Base-by-base conservation (phyloP, 2,329 filamentous ascomycete genomes). In the Alternaria gaisen region DNA sequence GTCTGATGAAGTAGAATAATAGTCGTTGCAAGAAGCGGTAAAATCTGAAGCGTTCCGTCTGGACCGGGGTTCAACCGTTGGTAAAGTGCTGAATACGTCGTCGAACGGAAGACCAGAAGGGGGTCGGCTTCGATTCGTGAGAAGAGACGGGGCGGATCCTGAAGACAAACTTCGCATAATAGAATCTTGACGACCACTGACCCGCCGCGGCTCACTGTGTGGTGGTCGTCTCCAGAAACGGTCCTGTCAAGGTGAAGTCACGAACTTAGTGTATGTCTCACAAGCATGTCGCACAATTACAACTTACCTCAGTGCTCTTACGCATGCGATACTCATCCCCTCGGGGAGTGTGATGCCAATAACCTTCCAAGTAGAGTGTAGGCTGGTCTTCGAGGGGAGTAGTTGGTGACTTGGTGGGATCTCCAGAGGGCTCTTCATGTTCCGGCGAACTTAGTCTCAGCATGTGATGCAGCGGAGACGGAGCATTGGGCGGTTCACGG, bases 151-250 rank as follows among this genome's bases (percentile, higher is more conserved):
- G 32, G 68, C 66, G 40, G 64, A 70, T 6, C 58, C 66, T 5
- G 70, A 72, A n/a, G 73, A 75, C 7, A 64, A 62, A n/a, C 70
- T 71, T 52, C 73, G 68, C 16, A 51, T 44, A 28, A 59, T 58
- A 5, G 50, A 44, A 16, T 36, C 18, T 7, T 56, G 60, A 30
- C 58, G 64, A 41, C 34, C 54, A 32, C 56, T 63, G 24, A 58
- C 57, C 22, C 51, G 67, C 34, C 65, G 64, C 30, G 72, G 71
- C 56, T 74, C 71, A 12, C 69, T 74, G 32, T 57, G 63, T 20
- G 67, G 28, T 30, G 28, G 4, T 30, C 28, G 28, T 30, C 28
- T 30, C 28, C 28, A 30, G 28, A 30, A 11, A 30, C 28, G 28
- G 11, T 30, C 28, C 28, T 30, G 28, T 11, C 10, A 30, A 30